Base-by-base conservation (phyloP, 495 filamentous ascomycete species). In the Rusavskia elegans region DNA sequence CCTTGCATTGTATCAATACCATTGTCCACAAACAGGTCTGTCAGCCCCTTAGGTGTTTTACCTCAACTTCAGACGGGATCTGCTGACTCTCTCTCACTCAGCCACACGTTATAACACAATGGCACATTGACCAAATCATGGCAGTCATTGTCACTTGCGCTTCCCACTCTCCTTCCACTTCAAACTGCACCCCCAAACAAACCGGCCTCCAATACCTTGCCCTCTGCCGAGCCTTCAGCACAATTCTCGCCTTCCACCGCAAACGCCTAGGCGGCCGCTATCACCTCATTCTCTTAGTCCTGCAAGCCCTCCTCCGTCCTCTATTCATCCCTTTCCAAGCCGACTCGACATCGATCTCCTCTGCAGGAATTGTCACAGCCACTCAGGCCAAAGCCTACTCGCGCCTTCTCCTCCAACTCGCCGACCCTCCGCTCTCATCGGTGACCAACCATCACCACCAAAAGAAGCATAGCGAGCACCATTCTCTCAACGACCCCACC, bases 391-490 rank as follows among this genome's bases (percentile, higher is more conserved):
- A 72, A 39, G 69, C 73, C 27, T 87, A 81, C 63, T 71, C 84
- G 7, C 79, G 86, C 5, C 73, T 93, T 25, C 68, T 95, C 30
- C 84, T 80, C 6, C 73, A 84, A 3, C 75, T 94, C 50, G 88
- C 84, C 63, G 83, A 89, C 50, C 89, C 89, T 14, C 84, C 81
- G 14, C 77, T 78, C 16, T 87, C 81, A 0, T 83, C 83, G 5
- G 81, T 88, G 7, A 27, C 1, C 69, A 74, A 14, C 64, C 70
- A 64, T n/a, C 62, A 66, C 48, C 63, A 69, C 25, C 61, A 64
- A 16, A 62, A 66, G 48, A 64, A 70, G 7, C 13, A 10, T 14
- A 35, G 32, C 13, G 10, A 10, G 13, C 32, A 35, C 32, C 32
- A 35, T 13, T 35, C 32, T 25, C 73, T 95, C 16, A 82, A 79